Evolutionary conservation across 108 stramenopile species (phyloP).

Genomic region (Pinguiococcus pyrenoidosus): DNA sequence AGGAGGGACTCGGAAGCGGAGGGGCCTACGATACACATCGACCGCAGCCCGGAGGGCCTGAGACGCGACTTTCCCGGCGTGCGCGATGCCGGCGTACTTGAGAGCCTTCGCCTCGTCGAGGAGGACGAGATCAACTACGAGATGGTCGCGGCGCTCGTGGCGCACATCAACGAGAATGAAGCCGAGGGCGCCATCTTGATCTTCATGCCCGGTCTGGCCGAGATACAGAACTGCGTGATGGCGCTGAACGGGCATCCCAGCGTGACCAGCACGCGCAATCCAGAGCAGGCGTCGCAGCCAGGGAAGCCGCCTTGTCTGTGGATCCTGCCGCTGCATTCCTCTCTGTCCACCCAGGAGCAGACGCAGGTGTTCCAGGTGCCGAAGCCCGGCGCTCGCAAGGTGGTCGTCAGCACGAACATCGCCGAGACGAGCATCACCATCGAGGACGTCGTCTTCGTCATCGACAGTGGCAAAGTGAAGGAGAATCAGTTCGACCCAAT

Average conservation of each 20-base stretch:
- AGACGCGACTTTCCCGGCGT: too few relatives aligned
- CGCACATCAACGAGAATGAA: conserved; percentile 39
- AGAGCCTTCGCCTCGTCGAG: too few relatives aligned
- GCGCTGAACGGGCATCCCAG: conserved; percentile 1
- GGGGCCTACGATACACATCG: too few relatives aligned
- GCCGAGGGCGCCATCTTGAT: conserved; percentile 67
- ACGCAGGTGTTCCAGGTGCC: conserved; percentile 60
- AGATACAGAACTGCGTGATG: conserved; percentile 42
- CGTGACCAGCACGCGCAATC: not conserved
- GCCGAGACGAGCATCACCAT: conserved; percentile 89
- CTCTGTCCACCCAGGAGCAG: conserved; percentile 69
- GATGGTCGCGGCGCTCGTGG: conserved; percentile 9
- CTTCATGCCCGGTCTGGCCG: conserved; percentile 76
- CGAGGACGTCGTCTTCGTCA: conserved; percentile 76
- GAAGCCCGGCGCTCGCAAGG: conserved; percentile 56
- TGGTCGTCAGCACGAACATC: conserved; percentile 85
- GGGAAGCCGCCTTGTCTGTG: too few relatives aligned
- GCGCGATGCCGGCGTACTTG: too few relatives aligned
- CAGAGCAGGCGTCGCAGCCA: not conserved
- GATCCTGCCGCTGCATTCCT: conserved; percentile 76
- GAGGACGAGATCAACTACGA: conserved; percentile 53
- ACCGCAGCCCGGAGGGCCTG: too few relatives aligned
- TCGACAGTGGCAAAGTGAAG: conserved; percentile 66
- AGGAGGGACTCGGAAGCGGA: not conserved
- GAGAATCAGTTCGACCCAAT: conserved; percentile 52